These are phyloP conservation scores for Maudiozyma humilis DNA, from an alignment of 1,139 yeast genomes.

Conservation along the genomic window DNA sequence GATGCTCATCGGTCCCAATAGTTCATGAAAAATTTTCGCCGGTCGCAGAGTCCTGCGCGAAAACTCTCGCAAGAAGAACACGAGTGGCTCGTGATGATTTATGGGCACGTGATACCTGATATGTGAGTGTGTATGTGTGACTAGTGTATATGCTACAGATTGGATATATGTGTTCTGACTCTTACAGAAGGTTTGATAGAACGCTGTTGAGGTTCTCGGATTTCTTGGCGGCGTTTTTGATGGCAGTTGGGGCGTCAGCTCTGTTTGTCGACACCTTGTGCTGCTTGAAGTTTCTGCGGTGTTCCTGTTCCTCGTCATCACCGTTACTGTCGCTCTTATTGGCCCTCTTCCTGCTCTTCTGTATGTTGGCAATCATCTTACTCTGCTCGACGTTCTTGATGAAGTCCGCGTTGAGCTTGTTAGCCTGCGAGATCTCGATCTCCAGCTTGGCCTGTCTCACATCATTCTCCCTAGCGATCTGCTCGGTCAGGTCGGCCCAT, in stretches of 20 bases:
- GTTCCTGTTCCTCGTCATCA: constrained; percentile 26
- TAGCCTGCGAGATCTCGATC: constrained; percentile 83
- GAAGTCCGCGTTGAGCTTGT: constrained; percentile 74
- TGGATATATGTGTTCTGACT: background rate
- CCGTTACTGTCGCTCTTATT: constrained; percentile 20
- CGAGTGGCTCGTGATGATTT: no score
- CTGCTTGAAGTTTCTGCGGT: constrained; percentile 48
- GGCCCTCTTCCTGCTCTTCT: constrained; percentile 33
- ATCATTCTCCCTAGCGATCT: constrained; percentile 85
- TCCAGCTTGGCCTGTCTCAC: constrained; percentile 79
- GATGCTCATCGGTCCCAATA: background rate
- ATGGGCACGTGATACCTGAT: background rate
- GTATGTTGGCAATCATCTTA: constrained; percentile 67
- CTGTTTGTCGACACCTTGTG: constrained; percentile 55
- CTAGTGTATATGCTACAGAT: background rate
- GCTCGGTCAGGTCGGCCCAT: constrained; percentile 92
- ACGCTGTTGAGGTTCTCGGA: constrained; percentile 36
- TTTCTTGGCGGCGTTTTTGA: constrained; percentile 34
- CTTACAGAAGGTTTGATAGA: constrained; percentile 21
- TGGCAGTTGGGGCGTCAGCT: constrained; percentile 47
- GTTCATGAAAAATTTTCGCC: background rate
- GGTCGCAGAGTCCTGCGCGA: background rate
- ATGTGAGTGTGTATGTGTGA: background rate
- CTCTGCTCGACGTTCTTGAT: constrained; percentile 78
- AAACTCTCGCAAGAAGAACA: no score